Evolutionary conservation across 2,329 filamentous ascomycete species (phyloP).

Genomic region (Pseudogymnoascus sp.): DNA sequence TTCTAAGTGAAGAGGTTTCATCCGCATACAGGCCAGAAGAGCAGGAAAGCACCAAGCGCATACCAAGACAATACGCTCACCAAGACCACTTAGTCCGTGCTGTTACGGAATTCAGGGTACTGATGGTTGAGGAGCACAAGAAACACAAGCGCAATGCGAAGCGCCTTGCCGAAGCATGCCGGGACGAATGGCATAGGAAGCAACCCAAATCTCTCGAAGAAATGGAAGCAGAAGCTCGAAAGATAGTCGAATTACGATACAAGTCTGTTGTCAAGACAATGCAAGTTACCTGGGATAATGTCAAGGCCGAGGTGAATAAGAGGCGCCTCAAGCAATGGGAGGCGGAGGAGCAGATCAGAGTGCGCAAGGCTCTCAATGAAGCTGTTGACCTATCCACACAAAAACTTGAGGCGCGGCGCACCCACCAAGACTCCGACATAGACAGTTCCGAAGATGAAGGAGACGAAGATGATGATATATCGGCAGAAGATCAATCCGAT

Average conservation of each 20-base stretch:
- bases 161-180: constrained; percentile 67
- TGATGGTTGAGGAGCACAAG: constrained; percentile 72
- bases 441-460: constrained; percentile 34
- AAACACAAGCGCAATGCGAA: constrained; percentile 72
- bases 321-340: constrained; percentile 55
- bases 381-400: constrained; percentile 65
- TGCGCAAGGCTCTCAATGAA: constrained; percentile 63
- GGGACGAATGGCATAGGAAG: constrained; percentile 65
- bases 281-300: constrained; percentile 56
- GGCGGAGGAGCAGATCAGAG: constrained; percentile 54
- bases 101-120: constrained; percentile 68
- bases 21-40: constrained; percentile 66
- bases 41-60: constrained; percentile 55
- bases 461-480: constrained; percentile 26
- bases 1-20: constrained; percentile 63
- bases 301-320: constrained; percentile 53
- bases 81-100: constrained; percentile 78
- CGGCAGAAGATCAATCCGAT: constrained; percentile 40
- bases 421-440: constrained; percentile 46
- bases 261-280: constrained; percentile 58
- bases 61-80: constrained; percentile 71
- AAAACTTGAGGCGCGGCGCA: constrained; percentile 55
- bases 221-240: constrained; percentile 68
- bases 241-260: constrained; percentile 60
- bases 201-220: constrained; percentile 74